Percentiles rank a stretch among this genome's conserved stretches.
Conservation (phyloP, 768 basidiomycete genomes). For the Tylopilus subfusipes region DNA sequence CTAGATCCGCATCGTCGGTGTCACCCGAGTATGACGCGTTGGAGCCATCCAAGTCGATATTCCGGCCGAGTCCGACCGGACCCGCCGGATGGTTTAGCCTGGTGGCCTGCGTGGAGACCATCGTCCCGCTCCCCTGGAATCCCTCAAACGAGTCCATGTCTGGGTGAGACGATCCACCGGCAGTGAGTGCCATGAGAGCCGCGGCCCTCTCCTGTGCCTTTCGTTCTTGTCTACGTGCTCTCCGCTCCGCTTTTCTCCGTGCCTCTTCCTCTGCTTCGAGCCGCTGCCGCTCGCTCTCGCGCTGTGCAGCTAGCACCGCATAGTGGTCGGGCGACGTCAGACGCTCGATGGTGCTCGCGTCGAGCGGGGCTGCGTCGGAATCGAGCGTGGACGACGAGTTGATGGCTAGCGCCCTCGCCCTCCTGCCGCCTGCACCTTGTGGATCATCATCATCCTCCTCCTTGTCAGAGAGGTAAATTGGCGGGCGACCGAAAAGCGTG, state of each 20-base stretch:
- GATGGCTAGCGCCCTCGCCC: slow-evolving; percentile 24
- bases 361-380: slow-evolving; percentile 67
- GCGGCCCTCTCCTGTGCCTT: slow-evolving; percentile 40
- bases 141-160: slow-evolving; percentile 54
- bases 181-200: slow-evolving; percentile 33
- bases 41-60: neutral
- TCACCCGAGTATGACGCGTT: slow-evolving; percentile 25
- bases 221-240: slow-evolving; percentile 42
- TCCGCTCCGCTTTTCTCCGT: slow-evolving; percentile 45
- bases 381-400: slow-evolving; percentile 51
- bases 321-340: slow-evolving; percentile 42
- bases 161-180: slow-evolving; percentile 15
- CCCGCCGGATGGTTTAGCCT: slow-evolving; percentile 1
- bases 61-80: slow-evolving; percentile 6
- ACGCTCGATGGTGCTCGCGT: slow-evolving; percentile 51
- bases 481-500: slow-evolving; percentile 60
- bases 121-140: slow-evolving; percentile 58
- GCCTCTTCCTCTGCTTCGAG: slow-evolving; percentile 39
- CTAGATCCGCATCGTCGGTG: slow-evolving; percentile 58
- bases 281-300: slow-evolving; percentile 26
- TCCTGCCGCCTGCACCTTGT: neutral
- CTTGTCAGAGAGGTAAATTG: slow-evolving; percentile 59
- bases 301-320: slow-evolving; percentile 28
- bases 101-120: neutral
- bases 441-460: slow-evolving; percentile 42